These are phyloP conservation scores for Vitis amurensis DNA, from an alignment of 164 flowering plant species.

Conservation along the genomic window DNA sequence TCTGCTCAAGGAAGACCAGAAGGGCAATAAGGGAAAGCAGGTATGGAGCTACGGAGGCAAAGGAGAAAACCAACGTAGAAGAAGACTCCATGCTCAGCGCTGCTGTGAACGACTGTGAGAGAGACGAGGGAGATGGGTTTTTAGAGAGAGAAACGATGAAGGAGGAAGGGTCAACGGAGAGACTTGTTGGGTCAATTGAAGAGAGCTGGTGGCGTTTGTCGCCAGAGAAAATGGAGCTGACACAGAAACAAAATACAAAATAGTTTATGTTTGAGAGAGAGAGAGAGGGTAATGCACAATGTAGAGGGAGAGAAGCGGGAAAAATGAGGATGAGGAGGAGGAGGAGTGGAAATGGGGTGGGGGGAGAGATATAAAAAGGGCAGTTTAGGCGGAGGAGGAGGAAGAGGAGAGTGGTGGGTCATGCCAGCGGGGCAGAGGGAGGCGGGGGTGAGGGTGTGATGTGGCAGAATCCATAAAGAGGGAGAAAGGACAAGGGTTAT, in stretches of 20 bases:
- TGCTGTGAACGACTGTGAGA: neutral
- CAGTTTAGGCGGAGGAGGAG: too few species aligned
- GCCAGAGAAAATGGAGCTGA: too few species aligned
- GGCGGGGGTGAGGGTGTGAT: too few species aligned
- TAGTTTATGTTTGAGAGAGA: too few species aligned
- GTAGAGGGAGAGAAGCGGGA: too few species aligned
- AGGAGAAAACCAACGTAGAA: neutral
- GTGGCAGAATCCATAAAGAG: too few species aligned
- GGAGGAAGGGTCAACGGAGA: neutral
- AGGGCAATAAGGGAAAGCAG: slow-evolving; percentile 31
- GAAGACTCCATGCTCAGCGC: neutral
- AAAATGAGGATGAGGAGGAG: slow-evolving; percentile 1
- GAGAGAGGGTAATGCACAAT: too few species aligned
- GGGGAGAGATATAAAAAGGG: neutral
- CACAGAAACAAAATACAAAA: too few species aligned
- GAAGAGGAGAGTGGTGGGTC: neutral
- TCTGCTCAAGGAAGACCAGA: slow-evolving; percentile 53
- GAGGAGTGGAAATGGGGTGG: neutral
- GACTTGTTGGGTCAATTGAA: too few species aligned
- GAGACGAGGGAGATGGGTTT: neutral
- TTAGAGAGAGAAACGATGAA: neutral
- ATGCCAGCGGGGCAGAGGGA: too few species aligned
- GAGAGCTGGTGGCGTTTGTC: too few species aligned
- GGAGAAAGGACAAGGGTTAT: too few species aligned
- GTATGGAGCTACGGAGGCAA: slow-evolving; percentile 12